Evolutionary conservation across 176 grass and related monocot species (phyloP).

Genomic region (Musa acuminata): DNA sequence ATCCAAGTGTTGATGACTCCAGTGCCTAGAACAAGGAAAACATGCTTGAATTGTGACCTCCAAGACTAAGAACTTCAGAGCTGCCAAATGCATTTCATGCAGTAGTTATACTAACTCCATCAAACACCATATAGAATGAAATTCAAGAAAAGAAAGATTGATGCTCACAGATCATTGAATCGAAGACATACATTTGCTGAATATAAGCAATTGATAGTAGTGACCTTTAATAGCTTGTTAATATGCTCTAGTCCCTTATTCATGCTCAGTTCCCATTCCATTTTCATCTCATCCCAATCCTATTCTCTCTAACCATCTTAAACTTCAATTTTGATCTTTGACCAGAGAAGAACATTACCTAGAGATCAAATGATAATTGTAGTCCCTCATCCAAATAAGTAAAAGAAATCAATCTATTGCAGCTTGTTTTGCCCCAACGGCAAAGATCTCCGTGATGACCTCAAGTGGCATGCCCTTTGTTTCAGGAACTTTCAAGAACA

Average conservation of each 20-base stretch:
- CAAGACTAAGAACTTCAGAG: background rate
- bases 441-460: constrained; percentile 91
- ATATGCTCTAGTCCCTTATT: background rate
- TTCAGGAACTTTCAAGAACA: constrained; percentile 81
- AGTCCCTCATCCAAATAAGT: background rate
- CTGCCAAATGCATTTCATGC: background rate
- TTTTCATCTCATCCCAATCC: background rate
- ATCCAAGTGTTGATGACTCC: background rate
- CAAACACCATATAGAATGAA: background rate
- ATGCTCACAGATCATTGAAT: background rate
- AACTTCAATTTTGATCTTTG: background rate
- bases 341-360: background rate
- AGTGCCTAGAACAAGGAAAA: background rate
- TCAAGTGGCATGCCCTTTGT: constrained; percentile 98
- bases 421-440: constrained; percentile 63
- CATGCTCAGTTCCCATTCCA: background rate
- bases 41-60: background rate
- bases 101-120: background rate
- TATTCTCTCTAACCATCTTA: background rate
- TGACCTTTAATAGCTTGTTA: background rate
- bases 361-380: background rate
- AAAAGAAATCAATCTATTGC: constrained; percentile 27
- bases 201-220: no score
- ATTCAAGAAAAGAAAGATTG: background rate
- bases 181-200: no score